Base-by-base conservation (phyloP, 805 yeast species). In the Kodamaea restingae region DNA sequence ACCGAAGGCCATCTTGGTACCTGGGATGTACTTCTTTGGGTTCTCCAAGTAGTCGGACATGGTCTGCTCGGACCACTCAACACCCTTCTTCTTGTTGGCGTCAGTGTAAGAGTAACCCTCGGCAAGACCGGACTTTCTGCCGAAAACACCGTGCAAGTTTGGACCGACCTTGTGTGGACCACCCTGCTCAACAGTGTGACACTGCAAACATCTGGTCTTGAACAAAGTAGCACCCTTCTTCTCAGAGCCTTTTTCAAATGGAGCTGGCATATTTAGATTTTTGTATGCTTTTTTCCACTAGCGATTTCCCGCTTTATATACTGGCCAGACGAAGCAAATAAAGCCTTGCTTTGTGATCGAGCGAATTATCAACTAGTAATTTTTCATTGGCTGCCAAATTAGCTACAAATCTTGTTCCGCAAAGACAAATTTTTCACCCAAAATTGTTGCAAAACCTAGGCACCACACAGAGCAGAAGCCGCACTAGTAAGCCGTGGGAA, bases 1-100 rank as follows among this genome's bases (percentile, higher is more conserved):
- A 75, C 96, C 98, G 61, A 91, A 93, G 52, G 98, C 98, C 98
- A 93, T 93, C 85, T 93, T 93, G 77, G 98, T 93, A 71, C 98
- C 98, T 67, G 98, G 98, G 57, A 93, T 88, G 79, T 88, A 93
- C 78, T 93, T 93, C 95, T 93, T 93, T 76, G 98, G 98, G 86
- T 93, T 93, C 74, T 85, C 95, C 71, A 93, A 81, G 84, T 93
- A 93, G 70, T 86, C 95, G 57, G 84, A 77, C 84, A 93, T 79
- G 68, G 88, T 78, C 65, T 88, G 88, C 62, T 81, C 88, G 52
- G 61, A 56, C 98, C 98, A 93, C 45, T 57, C 56, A 48, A 93
- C 95, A 63, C 88, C 95, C 75, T 88, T 88, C 76, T 83, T 84
- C 80, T 87, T 86, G 87, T 91, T 91, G 66, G 98, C 98, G 55